phyloP scores from a whole-genome alignment of 371 early-diverging fungal genomes.

The Nematocida minor region DNA sequence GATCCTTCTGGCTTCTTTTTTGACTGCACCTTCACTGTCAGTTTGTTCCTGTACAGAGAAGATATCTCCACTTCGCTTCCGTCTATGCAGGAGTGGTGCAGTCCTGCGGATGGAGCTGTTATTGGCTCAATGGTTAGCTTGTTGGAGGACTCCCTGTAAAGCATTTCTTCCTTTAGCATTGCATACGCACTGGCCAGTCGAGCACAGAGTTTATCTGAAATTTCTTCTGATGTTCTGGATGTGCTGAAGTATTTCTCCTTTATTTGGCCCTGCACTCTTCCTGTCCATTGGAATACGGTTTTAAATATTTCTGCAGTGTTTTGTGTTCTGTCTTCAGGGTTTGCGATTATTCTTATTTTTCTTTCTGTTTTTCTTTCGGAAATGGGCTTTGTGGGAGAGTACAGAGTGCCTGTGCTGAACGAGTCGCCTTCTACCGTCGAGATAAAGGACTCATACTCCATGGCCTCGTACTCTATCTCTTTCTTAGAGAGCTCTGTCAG shows the following conservation, averaged over 20 bases:
- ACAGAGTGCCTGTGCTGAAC: not conserved
- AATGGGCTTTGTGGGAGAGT: not conserved
- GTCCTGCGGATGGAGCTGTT: not conserved
- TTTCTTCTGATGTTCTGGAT: not conserved
- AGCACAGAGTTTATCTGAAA: not conserved
- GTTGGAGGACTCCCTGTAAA: not conserved
- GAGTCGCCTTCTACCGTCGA: constrained; percentile 3
- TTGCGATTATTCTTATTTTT: constrained; percentile 9
- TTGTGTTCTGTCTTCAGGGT: constrained; percentile 31
- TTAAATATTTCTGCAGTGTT: constrained; percentile 22
- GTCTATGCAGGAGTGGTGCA: not conserved
- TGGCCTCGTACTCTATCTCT: constrained; percentile 49
- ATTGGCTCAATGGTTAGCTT: not conserved
- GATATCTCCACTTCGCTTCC: not conserved
- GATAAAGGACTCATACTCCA: constrained; percentile 35
- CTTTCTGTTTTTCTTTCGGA: not conserved
- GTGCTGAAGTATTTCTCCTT: not conserved
- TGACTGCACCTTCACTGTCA: not conserved
- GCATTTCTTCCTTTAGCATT: not conserved
- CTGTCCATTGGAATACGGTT: constrained; percentile 10
- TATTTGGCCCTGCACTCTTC: not conserved
- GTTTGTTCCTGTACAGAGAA: not conserved
- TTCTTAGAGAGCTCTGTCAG: not conserved
- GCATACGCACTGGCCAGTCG: not conserved
- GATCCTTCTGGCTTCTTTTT: not conserved